phyloP scores from a whole-genome alignment of 192 early-diverging fungal species.

The Rhizophagus clarus region DNA sequence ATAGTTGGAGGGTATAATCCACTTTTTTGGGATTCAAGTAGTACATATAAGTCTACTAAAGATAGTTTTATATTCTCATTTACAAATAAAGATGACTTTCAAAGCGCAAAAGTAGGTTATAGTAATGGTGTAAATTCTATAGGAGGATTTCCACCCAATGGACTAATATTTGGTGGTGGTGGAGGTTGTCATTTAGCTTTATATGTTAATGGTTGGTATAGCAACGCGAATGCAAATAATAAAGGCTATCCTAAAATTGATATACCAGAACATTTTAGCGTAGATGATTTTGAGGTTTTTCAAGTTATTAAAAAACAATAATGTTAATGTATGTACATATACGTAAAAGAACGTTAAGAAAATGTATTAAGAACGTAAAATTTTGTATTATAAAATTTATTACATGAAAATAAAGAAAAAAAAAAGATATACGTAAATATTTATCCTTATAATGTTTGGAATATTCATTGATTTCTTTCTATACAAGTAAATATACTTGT shows the following conservation, averaged over 20 bases:
- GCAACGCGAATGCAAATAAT: neutral
- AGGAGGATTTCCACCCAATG: neutral
- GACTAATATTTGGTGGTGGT: neutral
- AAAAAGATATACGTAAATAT: too few species aligned
- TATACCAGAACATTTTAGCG: neutral
- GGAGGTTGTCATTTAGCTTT: neutral
- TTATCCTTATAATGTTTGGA: too few species aligned
- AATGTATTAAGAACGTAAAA: too few species aligned
- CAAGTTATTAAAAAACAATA: too few species aligned
- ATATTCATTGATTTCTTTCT: too few species aligned
- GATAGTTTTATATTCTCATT: neutral
- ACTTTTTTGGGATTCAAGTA: neutral
- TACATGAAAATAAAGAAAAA: too few species aligned
- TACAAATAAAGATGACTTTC: neutral
- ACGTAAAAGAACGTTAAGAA: too few species aligned
- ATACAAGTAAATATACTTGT: too few species aligned
- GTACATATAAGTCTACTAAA: too few species aligned
- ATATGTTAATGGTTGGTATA: neutral
- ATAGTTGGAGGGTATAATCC: constrained; percentile 18
- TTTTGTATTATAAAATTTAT: too few species aligned
- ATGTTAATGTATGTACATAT: too few species aligned
- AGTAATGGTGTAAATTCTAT: neutral
- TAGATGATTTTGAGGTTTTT: neutral
- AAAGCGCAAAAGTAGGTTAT: neutral
- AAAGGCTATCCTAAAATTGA: neutral